These are phyloP conservation scores for Euphrasia confusa DNA, from an alignment of 257 asterid species.

Conservation along the genomic window DNA sequence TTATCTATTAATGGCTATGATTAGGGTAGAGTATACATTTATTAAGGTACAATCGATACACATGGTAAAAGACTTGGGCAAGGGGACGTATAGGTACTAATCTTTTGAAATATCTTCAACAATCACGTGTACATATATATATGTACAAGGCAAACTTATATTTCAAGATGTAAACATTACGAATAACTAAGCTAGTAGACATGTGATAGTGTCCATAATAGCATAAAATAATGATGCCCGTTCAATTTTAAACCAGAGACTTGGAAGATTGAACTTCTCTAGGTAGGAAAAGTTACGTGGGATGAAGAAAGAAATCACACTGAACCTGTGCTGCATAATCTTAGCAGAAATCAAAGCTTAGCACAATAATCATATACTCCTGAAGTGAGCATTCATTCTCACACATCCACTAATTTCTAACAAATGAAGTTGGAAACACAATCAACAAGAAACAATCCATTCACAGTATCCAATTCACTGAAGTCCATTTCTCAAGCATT, in stretches of 20 bases:
- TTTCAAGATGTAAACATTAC: background rate
- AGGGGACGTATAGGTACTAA: too few relatives aligned
- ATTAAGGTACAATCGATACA: too few relatives aligned
- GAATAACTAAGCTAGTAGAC: slow-evolving; percentile 9
- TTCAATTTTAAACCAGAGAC: slow-evolving; percentile 12
- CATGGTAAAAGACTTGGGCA: too few relatives aligned
- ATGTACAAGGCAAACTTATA: slow-evolving; percentile 4
- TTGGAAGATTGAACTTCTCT: background rate
- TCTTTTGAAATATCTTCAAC: background rate
- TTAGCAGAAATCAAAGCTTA: background rate
- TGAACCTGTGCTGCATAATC: background rate
- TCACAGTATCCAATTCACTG: slow-evolving; percentile 7
- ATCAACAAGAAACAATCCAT: background rate
- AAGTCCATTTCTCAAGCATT: too few relatives aligned
- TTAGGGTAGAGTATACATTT: too few relatives aligned
- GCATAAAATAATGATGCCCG: slow-evolving; percentile 1
- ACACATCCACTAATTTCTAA: slow-evolving; percentile 3
- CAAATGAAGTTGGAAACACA: background rate
- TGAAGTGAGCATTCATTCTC: background rate
- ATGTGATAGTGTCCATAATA: background rate
- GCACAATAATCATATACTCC: too few relatives aligned
- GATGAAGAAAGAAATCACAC: background rate
- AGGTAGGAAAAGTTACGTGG: too few relatives aligned
- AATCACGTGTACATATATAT: background rate
- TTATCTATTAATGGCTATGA: too few relatives aligned